Evolutionary conservation across 306 rosid species (phyloP).

Genomic region (Sesbania bispinosa): DNA sequence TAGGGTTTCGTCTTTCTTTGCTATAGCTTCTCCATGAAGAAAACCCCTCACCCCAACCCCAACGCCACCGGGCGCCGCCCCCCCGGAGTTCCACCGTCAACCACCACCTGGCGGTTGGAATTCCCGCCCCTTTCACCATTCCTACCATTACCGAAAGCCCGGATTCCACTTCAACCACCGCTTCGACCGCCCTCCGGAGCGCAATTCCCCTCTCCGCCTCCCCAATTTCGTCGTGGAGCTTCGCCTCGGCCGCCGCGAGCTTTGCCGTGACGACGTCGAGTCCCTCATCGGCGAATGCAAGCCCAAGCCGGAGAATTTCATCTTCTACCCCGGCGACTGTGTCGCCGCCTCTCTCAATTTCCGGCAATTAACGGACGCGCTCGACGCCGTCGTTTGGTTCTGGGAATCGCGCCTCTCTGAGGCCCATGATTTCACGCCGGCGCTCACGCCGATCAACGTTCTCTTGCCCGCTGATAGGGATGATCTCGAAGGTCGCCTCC

Average conservation of each 20-base stretch:
- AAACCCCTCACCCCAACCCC: background rate
- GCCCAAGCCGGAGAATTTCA: slow-evolving; percentile 26
- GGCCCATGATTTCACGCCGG: slow-evolving; percentile 47
- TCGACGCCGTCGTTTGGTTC: slow-evolving; percentile 48
- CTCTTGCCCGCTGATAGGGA: slow-evolving; percentile 41
- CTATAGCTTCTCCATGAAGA: slow-evolving; percentile 39
- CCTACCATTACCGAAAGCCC: background rate
- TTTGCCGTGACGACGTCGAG: slow-evolving; percentile 6
- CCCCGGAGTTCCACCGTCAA: background rate
- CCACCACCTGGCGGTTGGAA: background rate
- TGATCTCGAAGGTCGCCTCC: slow-evolving; percentile 47
- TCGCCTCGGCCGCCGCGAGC: slow-evolving; percentile 19
- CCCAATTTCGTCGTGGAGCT: slow-evolving; percentile 49
- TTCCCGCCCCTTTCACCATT: background rate
- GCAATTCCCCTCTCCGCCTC: background rate
- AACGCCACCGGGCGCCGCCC: background rate
- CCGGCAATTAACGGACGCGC: slow-evolving; percentile 49
- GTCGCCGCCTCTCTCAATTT: slow-evolving; percentile 46
- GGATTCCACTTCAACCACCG: slow-evolving; percentile 1
- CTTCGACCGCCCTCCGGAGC: slow-evolving; percentile 23
- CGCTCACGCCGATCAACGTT: slow-evolving; percentile 26
- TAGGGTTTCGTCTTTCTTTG: slow-evolving; percentile 28
- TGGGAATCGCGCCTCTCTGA: slow-evolving; percentile 63
- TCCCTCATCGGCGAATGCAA: slow-evolving; percentile 40
- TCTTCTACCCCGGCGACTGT: background rate